Evolutionary conservation across 805 yeast genomes (phyloP).

Genomic region (Kodamaea laetipori): DNA sequence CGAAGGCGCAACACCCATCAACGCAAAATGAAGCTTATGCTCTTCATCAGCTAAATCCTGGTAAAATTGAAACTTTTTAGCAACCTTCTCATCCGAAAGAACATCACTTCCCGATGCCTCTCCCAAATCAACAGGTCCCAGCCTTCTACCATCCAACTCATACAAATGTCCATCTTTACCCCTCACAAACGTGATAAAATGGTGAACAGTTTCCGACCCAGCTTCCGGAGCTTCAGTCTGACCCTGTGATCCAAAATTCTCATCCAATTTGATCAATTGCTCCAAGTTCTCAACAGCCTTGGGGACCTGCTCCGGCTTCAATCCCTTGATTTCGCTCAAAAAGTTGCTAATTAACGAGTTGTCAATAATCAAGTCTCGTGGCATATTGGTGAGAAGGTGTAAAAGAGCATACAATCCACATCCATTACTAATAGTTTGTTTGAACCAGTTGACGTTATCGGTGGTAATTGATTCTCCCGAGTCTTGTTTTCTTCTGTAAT

Average conservation of each 20-base stretch:
- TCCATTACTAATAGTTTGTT: constrained; percentile 82
- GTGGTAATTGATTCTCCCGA: constrained; percentile 27
- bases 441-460: constrained; percentile 65
- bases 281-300: constrained; percentile 50
- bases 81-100: constrained; percentile 52
- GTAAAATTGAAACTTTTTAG: constrained; percentile 63
- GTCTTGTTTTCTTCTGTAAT: constrained; percentile 47
- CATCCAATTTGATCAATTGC: constrained; percentile 41
- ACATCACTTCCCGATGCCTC: constrained; percentile 48
- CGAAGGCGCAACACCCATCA: constrained; percentile 71
- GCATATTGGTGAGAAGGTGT: constrained; percentile 55
- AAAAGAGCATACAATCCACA: constrained; percentile 91
- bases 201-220: constrained; percentile 55
- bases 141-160: constrained; percentile 88
- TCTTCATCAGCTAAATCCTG: constrained; percentile 62
- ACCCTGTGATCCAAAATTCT: constrained; percentile 52
- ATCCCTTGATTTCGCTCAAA: constrained; percentile 21
- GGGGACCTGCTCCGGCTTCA: constrained; percentile 35
- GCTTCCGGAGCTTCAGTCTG: constrained; percentile 70
- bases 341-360: constrained; percentile 33
- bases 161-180: constrained; percentile 59
- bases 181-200: constrained; percentile 74
- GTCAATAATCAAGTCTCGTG: constrained; percentile 45
- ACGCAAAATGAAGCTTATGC: constrained; percentile 65
- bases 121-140: constrained; percentile 70